Evolutionary conservation across 306 rosid species (phyloP).

Genomic region (Cucumis hystrix): DNA sequence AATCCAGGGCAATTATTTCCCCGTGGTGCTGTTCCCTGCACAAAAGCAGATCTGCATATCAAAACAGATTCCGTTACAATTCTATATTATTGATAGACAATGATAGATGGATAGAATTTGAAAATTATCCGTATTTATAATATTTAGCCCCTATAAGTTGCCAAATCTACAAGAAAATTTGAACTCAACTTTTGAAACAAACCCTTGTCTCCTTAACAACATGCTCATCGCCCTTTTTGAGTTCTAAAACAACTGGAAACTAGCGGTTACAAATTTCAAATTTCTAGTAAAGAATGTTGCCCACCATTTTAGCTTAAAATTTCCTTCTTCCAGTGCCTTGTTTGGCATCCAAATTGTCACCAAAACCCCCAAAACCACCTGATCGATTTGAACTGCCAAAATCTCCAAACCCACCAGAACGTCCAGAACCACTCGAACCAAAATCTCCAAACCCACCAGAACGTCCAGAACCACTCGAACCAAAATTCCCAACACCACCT

Average conservation of each 20-base stretch:
- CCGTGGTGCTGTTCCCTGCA: too few species aligned
- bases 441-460: constrained; percentile 25
- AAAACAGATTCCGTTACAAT: too few species aligned
- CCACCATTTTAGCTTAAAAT: constrained; percentile 14
- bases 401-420: constrained; percentile 17
- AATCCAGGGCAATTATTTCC: too few species aligned
- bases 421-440: constrained; percentile 10
- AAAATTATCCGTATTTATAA: too few species aligned
- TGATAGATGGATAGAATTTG: too few species aligned
- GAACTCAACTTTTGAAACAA: too few species aligned
- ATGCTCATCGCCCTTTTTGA: too few species aligned
- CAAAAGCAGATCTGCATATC: too few species aligned
- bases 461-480: constrained; percentile 11
- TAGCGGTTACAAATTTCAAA: background rate
- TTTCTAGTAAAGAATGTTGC: background rate
- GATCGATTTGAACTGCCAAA: constrained; percentile 2
- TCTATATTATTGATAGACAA: too few species aligned
- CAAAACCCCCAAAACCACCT: background rate
- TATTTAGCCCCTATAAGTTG: too few species aligned
- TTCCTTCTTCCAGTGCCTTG: constrained; percentile 7
- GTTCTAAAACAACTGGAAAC: background rate
- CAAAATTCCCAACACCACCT: constrained; percentile 24
- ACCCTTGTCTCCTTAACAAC: too few species aligned
- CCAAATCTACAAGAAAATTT: too few species aligned
- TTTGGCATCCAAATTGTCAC: constrained; percentile 8